Conservation (phyloP, 2,329 filamentous ascomycete genomes). For the Ploettnerulaceae sp. region DNA sequence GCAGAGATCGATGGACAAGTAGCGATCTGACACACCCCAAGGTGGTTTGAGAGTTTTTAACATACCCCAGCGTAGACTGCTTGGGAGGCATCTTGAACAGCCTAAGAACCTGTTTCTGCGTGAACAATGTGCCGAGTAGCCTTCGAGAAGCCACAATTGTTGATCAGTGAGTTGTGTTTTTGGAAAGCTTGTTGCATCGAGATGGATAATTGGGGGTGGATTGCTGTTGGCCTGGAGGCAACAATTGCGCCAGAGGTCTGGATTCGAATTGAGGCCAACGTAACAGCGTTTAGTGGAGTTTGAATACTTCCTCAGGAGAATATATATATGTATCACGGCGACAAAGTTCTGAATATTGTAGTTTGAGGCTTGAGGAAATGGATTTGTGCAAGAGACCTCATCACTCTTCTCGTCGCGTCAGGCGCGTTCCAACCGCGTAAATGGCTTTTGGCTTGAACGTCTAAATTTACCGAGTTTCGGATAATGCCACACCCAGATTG, state of each 20-base stretch:
- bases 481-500: conserved; percentile 8
- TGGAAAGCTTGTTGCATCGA: conserved; percentile 1
- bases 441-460: not conserved
- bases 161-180: not conserved
- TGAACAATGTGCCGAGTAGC: conserved; percentile 15
- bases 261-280: not conserved
- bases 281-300: too few species aligned
- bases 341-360: too few species aligned
- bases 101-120: conserved; percentile 19
- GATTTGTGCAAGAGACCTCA: not conserved
- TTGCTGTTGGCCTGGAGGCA: conserved; percentile 2
- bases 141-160: conserved; percentile 32
- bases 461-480: conserved; percentile 2
- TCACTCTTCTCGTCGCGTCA: conserved; percentile 1
- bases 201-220: not conserved
- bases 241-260: not conserved
- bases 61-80: conserved; percentile 86
- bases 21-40: conserved; percentile 54
- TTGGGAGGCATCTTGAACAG: conserved; percentile 33
- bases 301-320: too few species aligned
- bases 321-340: too few species aligned
- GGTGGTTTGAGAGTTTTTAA: conserved; percentile 67
- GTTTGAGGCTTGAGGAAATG: too few species aligned
- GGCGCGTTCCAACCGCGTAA: conserved; percentile 7
- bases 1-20: conserved; percentile 6